Conservation (phyloP, 345 rosid species). For the Hevea brasiliensis region DNA sequence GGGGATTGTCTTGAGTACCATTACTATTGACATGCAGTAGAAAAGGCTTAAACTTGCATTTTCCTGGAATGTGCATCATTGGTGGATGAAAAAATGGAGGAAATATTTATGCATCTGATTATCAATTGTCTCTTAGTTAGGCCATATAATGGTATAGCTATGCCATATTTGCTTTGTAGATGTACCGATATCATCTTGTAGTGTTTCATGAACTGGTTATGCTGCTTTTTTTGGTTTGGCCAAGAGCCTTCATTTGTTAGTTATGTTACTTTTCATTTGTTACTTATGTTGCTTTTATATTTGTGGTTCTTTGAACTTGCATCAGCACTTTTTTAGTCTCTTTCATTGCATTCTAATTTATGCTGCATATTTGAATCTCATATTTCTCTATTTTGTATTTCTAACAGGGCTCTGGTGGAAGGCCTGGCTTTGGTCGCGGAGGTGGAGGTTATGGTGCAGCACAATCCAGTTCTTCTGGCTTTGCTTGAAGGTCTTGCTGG, state of each 20-base stretch:
- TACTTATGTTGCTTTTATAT: background rate
- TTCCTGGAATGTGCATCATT: background rate
- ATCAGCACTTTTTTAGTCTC: background rate
- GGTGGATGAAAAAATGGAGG: too few relatives aligned
- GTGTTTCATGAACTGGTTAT: background rate
- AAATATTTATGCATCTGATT: background rate
- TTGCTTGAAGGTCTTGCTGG: constrained; percentile 37
- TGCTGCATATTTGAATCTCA: background rate
- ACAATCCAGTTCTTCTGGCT: constrained; percentile 48
- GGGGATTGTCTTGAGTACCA: background rate
- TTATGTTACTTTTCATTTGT: background rate
- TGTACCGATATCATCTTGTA: background rate
- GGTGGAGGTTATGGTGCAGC: constrained; percentile 48
- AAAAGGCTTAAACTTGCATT: background rate
- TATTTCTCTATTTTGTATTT: background rate
- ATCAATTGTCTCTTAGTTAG: background rate
- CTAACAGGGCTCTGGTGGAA: constrained; percentile 58
- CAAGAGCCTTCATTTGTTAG: background rate
- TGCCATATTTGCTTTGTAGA: background rate
- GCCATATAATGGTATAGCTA: background rate
- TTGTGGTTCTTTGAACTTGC: background rate
- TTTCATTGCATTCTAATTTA: background rate
- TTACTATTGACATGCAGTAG: background rate
- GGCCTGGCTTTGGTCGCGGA: constrained; percentile 80
- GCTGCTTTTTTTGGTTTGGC: background rate